Evolutionary conservation across 768 basidiomycete genomes (phyloP), one percentile per base, ranked within the genome.

Genomic region (Chalciporus pseudorubinellus): DNA sequence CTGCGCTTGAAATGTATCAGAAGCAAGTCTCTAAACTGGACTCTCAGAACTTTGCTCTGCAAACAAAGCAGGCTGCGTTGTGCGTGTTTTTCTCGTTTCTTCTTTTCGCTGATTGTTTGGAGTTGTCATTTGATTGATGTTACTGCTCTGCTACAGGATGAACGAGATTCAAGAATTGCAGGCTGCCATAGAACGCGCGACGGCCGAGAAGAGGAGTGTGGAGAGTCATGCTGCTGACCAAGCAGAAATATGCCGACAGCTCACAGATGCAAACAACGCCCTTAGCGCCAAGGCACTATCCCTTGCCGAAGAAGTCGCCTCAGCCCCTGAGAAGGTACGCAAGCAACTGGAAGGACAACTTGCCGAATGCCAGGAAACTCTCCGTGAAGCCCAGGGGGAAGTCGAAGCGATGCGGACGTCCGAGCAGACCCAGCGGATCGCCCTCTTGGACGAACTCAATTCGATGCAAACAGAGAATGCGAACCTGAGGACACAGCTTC

Each of bases 401-500:
- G 68, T 92, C 36, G 78, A 86, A 16, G 78, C 73, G 34, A 82
- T 88, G 78, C 77, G 75, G 38, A 75, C 71, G 57, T 81, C 83
- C 14, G 91, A 94, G 62, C 88, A 92, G 70, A 79, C 76, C 9
- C 93, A 95, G 72, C 77, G 87, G 57, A 83, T 92, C 49, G 85
- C 87, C 28, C 65, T 99, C 48, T 75, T 99, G 39, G 93, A 97
- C 62, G 92, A 95, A 72, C 77, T 95, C 60, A 93, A 91, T 65
- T 75, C 79, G 46, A 78, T 87, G 71, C 89, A 92, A 72, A 85
- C 79, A 50, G 89, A 92, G 71, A 92, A 93, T 61, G 76, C 72
- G 36, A 81, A 67, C 34, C 64, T 93, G 53, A 78, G 87, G 39
- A 80, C 83, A 28, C 91, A 92, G 67, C 60, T 93, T 58, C 77